Base-by-base conservation (phyloP, 768 basidiomycete genomes). In the Leccinum longicurvipes region DNA sequence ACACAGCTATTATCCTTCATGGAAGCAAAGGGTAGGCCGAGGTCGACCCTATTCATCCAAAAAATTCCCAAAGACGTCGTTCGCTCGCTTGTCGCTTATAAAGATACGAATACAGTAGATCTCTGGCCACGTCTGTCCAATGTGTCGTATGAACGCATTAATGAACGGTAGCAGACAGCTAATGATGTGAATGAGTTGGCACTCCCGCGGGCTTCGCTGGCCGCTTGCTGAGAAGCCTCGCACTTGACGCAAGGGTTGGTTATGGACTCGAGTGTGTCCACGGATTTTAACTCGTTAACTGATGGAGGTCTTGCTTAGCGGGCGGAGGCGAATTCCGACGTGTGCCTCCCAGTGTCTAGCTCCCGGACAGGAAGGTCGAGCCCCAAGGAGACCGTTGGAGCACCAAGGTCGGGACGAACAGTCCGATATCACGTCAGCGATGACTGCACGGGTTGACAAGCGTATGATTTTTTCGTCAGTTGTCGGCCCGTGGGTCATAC, bases 221-320 rank as follows among this genome's bases (percentile, higher is more conserved):
- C 52, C 57, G 61, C 56, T 59, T 55, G 27, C 25, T 28, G 34
- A 32, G 50, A 46, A 50, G 58, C 66, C 67, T 72, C 56, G 52
- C 63, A 52, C 52, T 48, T 53, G 44, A 23, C 46, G 54, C 54
- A 59, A 60, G 61, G 60, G 42, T 29, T 45, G 41, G 6, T 48
- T 46, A 41, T 52, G 36, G 66, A 57, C 51, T 60, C 6, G 49
- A 32, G 46, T 44, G 53, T 29, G 53, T 51, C 67, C 69, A 57
- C 54, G 56, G 55, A 55, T 54, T 53, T 60, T 47, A 45, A 51
- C 54, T 48, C 27, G 58, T 53, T 59, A 29, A 34, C 50, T 60
- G 55, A 17, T 55, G 63, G 63, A 58, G 53, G 49, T 56, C 58
- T 56, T 44, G 28, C 50, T 23, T 53, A 21, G 45, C 54, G 58